These are phyloP conservation scores for Polygonum maritimum DNA, from an alignment of 148 eudicot genomes.

Conservation along the genomic window DNA sequence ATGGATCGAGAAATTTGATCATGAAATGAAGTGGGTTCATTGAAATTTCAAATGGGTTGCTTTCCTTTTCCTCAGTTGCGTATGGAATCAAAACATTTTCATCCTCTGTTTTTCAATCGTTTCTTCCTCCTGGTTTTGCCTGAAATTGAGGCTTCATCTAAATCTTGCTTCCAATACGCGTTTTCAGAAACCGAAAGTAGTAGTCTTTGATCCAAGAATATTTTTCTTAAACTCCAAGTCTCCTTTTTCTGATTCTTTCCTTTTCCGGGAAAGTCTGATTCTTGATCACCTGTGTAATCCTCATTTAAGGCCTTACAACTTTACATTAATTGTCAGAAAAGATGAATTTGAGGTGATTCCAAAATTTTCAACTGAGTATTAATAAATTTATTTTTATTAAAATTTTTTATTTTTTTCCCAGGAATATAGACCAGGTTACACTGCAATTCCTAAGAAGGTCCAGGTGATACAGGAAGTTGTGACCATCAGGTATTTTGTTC, in stretches of 20 bases:
- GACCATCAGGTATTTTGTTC: slow-evolving; percentile 45
- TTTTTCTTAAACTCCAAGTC: neutral
- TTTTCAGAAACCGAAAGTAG: neutral
- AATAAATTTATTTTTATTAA: neutral
- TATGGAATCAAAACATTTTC: neutral
- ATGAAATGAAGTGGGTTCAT: neutral
- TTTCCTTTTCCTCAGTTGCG: neutral
- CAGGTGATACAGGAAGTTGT: slow-evolving; percentile 33
- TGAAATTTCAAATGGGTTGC: neutral
- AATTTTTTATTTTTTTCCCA: slow-evolving; percentile 32
- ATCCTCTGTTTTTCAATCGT: neutral
- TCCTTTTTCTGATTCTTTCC: neutral
- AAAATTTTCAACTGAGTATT: neutral
- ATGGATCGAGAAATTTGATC: neutral
- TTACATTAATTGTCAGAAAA: neutral
- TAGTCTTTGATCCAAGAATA: neutral
- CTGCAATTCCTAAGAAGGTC: slow-evolving; percentile 40
- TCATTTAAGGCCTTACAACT: neutral
- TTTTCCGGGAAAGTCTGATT: slow-evolving; percentile 2
- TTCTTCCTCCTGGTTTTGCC: neutral
- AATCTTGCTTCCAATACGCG: neutral
- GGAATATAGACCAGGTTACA: slow-evolving; percentile 80
- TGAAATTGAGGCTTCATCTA: neutral
- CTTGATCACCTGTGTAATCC: neutral
- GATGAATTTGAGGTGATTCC: neutral